Evolutionary conservation across 331 rosid species (phyloP).

Genomic region (Telfairia occidentalis): DNA sequence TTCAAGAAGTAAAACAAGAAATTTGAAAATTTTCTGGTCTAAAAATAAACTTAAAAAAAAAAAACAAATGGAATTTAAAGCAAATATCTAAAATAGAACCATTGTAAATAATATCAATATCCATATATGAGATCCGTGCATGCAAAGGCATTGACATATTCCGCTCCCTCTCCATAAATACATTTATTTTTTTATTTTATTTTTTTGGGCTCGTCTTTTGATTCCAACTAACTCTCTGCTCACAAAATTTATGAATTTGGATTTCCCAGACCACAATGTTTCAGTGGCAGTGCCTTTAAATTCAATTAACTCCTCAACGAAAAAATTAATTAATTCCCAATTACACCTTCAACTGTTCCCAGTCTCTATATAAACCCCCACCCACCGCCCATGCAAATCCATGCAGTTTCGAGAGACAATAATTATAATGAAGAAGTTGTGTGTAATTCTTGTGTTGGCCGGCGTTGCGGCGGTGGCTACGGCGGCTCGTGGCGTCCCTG

Average conservation of each 20-base stretch:
- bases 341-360: conserved; percentile 2
- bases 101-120: too few species aligned
- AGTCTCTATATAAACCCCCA: conserved; percentile 18
- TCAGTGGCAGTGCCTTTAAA: neutral
- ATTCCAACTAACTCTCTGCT: conserved; percentile 29
- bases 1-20: too few species aligned
- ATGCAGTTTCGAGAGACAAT: neutral
- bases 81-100: too few species aligned
- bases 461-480: conserved; percentile 27
- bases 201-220: conserved; percentile 47
- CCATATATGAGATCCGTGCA: too few species aligned
- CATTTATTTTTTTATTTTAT: too few species aligned
- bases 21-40: too few species aligned
- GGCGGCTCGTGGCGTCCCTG: conserved; percentile 46
- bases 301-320: conserved; percentile 22
- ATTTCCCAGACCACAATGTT: conserved; percentile 24
- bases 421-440: conserved; percentile 30
- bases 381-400: neutral
- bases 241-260: conserved; percentile 21
- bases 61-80: too few species aligned
- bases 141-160: neutral
- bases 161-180: conserved; percentile 1
- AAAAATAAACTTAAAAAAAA: too few species aligned
- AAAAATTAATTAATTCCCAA: too few species aligned
- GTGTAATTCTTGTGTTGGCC: conserved; percentile 24